phyloP scores from a whole-genome alignment of 192 early-diverging fungal genomes.

The Umbelopsis isabellina region DNA sequence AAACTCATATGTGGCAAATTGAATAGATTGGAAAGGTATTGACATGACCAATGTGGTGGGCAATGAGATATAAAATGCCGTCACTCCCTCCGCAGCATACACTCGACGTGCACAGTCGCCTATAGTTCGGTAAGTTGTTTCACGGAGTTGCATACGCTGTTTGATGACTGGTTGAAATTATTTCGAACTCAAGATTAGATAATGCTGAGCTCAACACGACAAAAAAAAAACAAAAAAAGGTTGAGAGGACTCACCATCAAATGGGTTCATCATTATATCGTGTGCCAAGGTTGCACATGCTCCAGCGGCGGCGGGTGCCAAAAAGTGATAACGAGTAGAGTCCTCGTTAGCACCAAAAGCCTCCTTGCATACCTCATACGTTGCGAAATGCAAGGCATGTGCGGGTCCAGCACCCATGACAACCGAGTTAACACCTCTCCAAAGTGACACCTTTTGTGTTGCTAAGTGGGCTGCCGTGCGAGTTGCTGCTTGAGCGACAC shows the following conservation, averaged over 20 bases:
- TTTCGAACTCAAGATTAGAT: background rate
- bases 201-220: background rate
- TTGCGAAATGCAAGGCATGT: conserved; percentile 93
- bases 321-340: conserved; percentile 50
- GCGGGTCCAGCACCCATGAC: conserved; percentile 92
- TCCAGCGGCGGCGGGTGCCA: conserved; percentile 78
- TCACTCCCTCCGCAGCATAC: conserved; percentile 74
- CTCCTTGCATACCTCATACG: conserved; percentile 90
- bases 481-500: conserved; percentile 18
- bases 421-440: conserved; percentile 92
- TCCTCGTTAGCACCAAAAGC: conserved; percentile 57
- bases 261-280: conserved; percentile 95
- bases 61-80: conserved; percentile 94
- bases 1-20: conserved; percentile 92
- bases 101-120: conserved; percentile 72
- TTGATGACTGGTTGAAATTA: conserved; percentile 70
- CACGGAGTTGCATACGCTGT: conserved; percentile 93
- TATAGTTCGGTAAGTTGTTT: conserved; percentile 71
- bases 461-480: conserved; percentile 1
- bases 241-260: conserved; percentile 72
- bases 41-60: conserved; percentile 95
- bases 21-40: conserved; percentile 94
- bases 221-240: too few species aligned
- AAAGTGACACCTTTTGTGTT: conserved; percentile 60
- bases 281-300: conserved; percentile 84